Conservation (phyloP, 495 filamentous ascomycete genomes). For the Talaromyces wortmannii region DNA sequence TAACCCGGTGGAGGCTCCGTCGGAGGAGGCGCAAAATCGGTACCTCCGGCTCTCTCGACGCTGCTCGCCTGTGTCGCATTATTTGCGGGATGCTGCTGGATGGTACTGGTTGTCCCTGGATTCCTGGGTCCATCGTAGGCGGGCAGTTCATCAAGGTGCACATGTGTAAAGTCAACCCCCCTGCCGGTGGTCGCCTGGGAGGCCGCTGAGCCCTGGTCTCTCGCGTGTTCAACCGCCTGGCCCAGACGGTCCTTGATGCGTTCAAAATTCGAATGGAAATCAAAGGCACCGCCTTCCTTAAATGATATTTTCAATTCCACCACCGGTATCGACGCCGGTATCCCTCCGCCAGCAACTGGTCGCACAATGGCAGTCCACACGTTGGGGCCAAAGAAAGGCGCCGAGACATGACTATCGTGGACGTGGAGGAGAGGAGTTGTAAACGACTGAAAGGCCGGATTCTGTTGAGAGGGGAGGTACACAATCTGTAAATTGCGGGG, state of each 20-base stretch:
- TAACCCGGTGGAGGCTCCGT: slow-evolving; percentile 88
- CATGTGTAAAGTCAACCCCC: slow-evolving; percentile 45
- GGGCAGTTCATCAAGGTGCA: slow-evolving; percentile 78
- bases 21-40: slow-evolving; percentile 29
- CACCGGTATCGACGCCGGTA: slow-evolving; percentile 63
- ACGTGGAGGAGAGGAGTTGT: slow-evolving; percentile 79
- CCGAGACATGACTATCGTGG: slow-evolving; percentile 80
- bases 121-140: slow-evolving; percentile 53
- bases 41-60: slow-evolving; percentile 5
- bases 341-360: slow-evolving; percentile 78
- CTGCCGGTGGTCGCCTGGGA: slow-evolving; percentile 6
- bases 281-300: slow-evolving; percentile 90
- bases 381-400: slow-evolving; percentile 95
- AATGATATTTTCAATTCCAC: slow-evolving; percentile 82
- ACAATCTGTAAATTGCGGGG: slow-evolving; percentile 53
- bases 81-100: slow-evolving; percentile 3
- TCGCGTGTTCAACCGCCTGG: slow-evolving; percentile 68
- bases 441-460: slow-evolving; percentile 73
- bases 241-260: slow-evolving; percentile 74
- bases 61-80: slow-evolving; percentile 9
- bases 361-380: slow-evolving; percentile 76
- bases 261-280: slow-evolving; percentile 80
- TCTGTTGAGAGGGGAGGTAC: slow-evolving; percentile 71
- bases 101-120: not conserved
- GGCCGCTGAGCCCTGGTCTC: slow-evolving; percentile 31